Base-by-base conservation (phyloP, 345 rosid species). In the Syzygium aqueum region DNA sequence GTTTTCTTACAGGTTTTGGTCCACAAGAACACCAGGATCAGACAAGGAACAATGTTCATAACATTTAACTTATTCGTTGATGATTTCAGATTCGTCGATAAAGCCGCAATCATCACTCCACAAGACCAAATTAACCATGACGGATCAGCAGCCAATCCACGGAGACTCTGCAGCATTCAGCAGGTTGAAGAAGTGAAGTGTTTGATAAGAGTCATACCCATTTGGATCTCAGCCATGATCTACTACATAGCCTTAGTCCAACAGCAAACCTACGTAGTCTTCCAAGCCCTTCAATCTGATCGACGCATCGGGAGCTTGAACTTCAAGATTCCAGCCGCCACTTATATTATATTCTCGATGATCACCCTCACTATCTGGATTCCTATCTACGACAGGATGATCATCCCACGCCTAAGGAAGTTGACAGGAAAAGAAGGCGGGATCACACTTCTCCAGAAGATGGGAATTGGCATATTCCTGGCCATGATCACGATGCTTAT, bases 161-260 rank as follows among this genome's bases (percentile, higher is more conserved):
- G 94, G 95, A 88, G 86, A 59, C 92, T 94, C 2, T 87, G 93
- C 88, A 91, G 92, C 65, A 27, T 91, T 57, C 96, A 94, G 73
- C 89, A 92, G 53, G 91, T 94, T 43, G 96, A 94, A 88, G 96
- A 93, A 85, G 89, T 91, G n/a, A 93, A 92, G 86, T 90, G 94
- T 56, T 15, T 93, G 43, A 43, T 89, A 11, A 77, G 89, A 63
- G 84, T 85, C 21, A 22, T 89, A 37, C 88, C 90, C 9, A 85
- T 89, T 46, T 84, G 87, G 88, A 40, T 37, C 17, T 16, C 90
- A 2, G 46, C 85, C 30, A 11, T 85, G 11, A 80, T 89, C 11
- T 87, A 84, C 30, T 54, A 57, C 46, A 52, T 59, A 19, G 49
- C 86, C 13, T 2, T 80, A 17, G 85, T 85, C 83, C 90, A 87